Conservation (phyloP, 176 grass and related monocot genomes). For the Lolium perenne region DNA sequence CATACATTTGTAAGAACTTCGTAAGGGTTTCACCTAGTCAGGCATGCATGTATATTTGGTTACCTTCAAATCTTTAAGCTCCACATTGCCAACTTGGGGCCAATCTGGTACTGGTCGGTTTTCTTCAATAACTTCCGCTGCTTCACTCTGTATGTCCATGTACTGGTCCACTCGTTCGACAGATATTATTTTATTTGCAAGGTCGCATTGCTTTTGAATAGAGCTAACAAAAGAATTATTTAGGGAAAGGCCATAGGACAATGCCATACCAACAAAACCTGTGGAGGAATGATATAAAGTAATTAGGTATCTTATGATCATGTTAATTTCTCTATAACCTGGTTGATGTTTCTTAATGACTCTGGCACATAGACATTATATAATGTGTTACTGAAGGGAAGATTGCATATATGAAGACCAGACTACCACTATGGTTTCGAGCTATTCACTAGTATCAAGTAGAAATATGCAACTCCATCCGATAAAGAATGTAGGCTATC, state of each 20-base stretch:
- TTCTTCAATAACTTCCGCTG: constrained; percentile 66
- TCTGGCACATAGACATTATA: neutral
- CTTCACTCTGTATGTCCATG: constrained; percentile 82
- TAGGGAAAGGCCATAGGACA: constrained; percentile 93
- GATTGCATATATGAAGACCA: neutral
- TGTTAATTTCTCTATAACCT: constrained; percentile 23
- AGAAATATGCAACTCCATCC: neutral
- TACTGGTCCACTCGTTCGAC: constrained; percentile 95
- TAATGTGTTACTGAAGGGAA: neutral
- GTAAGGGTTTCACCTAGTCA: neutral
- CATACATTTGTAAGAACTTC: neutral
- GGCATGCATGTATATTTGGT: constrained; percentile 6
- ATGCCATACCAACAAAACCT: constrained; percentile 95
- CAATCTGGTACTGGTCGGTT: constrained; percentile 66
- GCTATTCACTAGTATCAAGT: constrained; percentile 9
- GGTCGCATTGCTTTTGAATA: constrained; percentile 86
- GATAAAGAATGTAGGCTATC: neutral
- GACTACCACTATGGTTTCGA: neutral
- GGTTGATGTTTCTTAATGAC: neutral
- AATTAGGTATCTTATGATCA: constrained; percentile 29
- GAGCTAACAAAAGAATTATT: constrained; percentile 77
- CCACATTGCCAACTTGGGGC: constrained; percentile 74
- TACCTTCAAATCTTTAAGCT: constrained; percentile 88
- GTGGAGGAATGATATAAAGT: constrained; percentile 49
- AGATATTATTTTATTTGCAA: constrained; percentile 87